Conservation (phyloP, 306 rosid genomes). For the Vicia villosa region DNA sequence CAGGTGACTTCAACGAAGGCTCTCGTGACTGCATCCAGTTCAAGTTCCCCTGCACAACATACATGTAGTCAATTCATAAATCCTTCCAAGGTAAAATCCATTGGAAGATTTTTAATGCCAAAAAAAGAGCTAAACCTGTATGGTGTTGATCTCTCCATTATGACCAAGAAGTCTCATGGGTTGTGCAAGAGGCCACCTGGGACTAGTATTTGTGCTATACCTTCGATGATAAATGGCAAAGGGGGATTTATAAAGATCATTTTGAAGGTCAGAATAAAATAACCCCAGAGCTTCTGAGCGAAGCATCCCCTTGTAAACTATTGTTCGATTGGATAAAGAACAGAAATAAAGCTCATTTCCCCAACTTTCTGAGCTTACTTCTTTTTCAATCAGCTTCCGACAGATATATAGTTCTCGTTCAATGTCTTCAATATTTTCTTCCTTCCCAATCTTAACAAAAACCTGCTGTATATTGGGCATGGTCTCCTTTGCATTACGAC, state of each 20-base stretch:
- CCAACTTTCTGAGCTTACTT: conserved; percentile 83
- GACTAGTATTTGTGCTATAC: conserved; percentile 98
- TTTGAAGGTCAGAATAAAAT: conserved; percentile 91
- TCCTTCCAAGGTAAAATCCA: conserved; percentile 28
- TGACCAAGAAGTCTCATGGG: conserved; percentile 99
- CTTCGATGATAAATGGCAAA: conserved; percentile 99
- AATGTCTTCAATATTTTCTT: conserved; percentile 92
- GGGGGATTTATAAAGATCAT: conserved; percentile 79
- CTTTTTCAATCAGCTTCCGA: conserved; percentile 91
- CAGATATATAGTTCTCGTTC: conserved; percentile 96
- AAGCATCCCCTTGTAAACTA: conserved; percentile 99
- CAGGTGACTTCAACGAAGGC: conserved; percentile 83
- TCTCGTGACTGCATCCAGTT: conserved; percentile 99
- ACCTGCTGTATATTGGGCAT: conserved; percentile 96
- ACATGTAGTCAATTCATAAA: conserved; percentile 34
- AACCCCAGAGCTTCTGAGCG: conserved; percentile 95
- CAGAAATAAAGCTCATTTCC: conserved; percentile 96
- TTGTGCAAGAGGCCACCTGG: conserved; percentile 99
- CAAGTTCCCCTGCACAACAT: conserved; percentile 79
- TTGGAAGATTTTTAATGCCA: conserved; percentile 28
- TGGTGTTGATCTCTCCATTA: conserved; percentile 96
- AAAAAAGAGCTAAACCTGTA: conserved; percentile 68
- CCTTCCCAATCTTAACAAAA: conserved; percentile 83
- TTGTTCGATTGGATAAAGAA: conserved; percentile 94
- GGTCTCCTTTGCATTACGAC: conserved; percentile 89